Base-by-base conservation (phyloP, 805 yeast genomes). In the Wickerhamomyces subpelliculosus region DNA sequence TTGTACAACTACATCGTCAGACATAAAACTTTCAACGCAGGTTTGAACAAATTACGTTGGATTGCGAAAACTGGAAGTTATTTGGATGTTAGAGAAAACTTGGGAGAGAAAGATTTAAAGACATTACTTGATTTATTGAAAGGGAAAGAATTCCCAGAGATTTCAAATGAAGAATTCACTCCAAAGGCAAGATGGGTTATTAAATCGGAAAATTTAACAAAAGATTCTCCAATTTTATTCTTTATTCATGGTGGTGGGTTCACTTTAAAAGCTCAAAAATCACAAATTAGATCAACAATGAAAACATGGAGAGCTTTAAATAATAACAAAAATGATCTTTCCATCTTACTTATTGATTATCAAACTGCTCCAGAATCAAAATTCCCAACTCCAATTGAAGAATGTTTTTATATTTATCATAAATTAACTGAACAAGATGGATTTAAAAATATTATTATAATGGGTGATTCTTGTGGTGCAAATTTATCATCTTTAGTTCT, bases 361-460 rank as follows among this genome's bases (percentile, higher is more conserved):
- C 21, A 29, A 18, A 19, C 22, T 6, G 19, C 32, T 6, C 32
- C 32, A 18, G 11, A 4, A 4, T 14, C 16, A 12, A 7, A 19
- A 19, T 29, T 29, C 22, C 32, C 32, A 18, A 29, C 32, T 18
- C 22, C 32, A 13, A 29, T 29, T 11, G 32, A 29, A 12, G 32
- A 29, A 17, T 18, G 22, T n/a, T 29, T 29, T 12, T 11, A 21
- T 14, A 22, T 29, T 14, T 29, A 29, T 29, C 32, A 29, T 17
- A 29, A 29, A 19, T 13, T 29, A 17, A 29, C 32, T 13, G 32
- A 29, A 29, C 32, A 29, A 29, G 32, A 29, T 12, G 32, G 32
- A 10, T 29, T 6, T 14, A 29, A 17, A 9, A 29, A 29, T 18
- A 19, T 29, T 11, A 29, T 19, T 5, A 19, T 29, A 3, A 18